Conservation (phyloP, 768 basidiomycete genomes). For the Neoboletus brunneissimus region DNA sequence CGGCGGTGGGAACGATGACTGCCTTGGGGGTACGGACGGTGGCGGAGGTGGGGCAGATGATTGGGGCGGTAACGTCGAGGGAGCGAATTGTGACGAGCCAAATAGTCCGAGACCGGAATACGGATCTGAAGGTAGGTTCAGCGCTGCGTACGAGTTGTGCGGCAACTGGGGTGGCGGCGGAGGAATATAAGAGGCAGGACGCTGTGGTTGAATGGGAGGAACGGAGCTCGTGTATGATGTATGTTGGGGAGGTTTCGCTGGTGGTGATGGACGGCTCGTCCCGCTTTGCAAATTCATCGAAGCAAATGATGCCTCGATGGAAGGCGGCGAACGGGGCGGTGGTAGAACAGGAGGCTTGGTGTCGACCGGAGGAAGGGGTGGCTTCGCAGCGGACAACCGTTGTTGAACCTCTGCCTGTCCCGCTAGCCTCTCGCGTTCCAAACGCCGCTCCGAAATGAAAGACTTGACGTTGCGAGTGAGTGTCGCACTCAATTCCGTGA, state of each 20-base stretch:
- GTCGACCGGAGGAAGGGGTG: conserved; percentile 37
- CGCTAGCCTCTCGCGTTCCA: conserved; percentile 68
- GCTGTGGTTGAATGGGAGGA: conserved; percentile 21
- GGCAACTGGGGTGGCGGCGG: conserved; percentile 25
- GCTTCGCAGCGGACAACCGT: conserved; percentile 46
- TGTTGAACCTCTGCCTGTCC: conserved; percentile 71
- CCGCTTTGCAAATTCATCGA: conserved; percentile 49
- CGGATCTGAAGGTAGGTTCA: conserved; percentile 31
- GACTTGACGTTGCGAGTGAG: conserved; percentile 57
- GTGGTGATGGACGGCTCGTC: conserved; percentile 28
- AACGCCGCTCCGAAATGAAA: conserved; percentile 61
- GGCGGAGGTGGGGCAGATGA: conserved; percentile 19
- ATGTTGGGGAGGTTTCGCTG: conserved; percentile 27
- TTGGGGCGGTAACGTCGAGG: conserved; percentile 3
- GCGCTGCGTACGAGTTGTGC: conserved; percentile 23
- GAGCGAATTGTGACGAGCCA: conserved; percentile 15
- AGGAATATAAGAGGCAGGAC: conserved; percentile 15
- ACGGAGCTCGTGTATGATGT: conserved; percentile 23
- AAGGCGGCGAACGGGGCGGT: conserved; percentile 39
- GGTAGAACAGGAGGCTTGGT: conserved; percentile 52
- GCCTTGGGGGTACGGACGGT: conserved; percentile 23
- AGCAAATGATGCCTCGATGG: conserved; percentile 51
- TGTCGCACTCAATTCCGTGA: conserved; percentile 58
- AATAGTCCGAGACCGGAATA: conserved; percentile 35
- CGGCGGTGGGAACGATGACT: conserved; percentile 21